Conservation (phyloP, 441 rosid genomes). For the Gossypium schwendimanii region DNA sequence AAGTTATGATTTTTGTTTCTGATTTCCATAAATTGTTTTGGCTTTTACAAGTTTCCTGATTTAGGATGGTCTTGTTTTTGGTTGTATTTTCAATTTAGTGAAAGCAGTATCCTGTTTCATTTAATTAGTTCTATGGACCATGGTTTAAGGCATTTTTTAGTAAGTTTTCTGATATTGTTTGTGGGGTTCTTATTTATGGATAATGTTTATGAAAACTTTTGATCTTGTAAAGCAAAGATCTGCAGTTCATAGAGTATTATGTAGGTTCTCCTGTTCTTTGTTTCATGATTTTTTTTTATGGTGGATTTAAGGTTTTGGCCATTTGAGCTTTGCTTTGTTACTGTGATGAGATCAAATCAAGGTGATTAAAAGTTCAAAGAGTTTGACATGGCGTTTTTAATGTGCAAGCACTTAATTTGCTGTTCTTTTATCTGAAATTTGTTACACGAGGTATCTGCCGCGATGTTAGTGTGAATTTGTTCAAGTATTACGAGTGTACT, state of each 20-base stretch:
- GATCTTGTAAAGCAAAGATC: slow-evolving; percentile 8
- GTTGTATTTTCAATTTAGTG: neutral
- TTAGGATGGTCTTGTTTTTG: neutral
- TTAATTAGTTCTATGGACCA: neutral
- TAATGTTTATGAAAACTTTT: slow-evolving; percentile 6
- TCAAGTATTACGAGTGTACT: neutral
- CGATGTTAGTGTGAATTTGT: neutral
- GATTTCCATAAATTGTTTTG: slow-evolving; percentile 5
- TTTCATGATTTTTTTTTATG: neutral
- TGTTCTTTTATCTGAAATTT: neutral
- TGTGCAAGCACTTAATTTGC: neutral
- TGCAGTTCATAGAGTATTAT: neutral
- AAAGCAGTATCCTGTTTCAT: neutral
- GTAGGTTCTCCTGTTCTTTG: neutral
- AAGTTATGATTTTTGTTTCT: neutral
- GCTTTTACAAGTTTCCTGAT: neutral
- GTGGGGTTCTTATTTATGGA: neutral
- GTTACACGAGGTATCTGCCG: neutral
- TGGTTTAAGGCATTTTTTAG: neutral
- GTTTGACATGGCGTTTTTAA: neutral
- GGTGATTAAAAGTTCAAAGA: neutral
- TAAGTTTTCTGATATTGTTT: slow-evolving; percentile 2
- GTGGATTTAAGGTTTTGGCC: neutral
- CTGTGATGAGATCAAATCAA: neutral
- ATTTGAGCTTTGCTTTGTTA: neutral